Percentiles rank a stretch among this genome's conserved stretches.
These are phyloP conservation scores for Boletellus deceptivus DNA, from an alignment of 1,284 basidiomycete species.

Conservation along the genomic window DNA sequence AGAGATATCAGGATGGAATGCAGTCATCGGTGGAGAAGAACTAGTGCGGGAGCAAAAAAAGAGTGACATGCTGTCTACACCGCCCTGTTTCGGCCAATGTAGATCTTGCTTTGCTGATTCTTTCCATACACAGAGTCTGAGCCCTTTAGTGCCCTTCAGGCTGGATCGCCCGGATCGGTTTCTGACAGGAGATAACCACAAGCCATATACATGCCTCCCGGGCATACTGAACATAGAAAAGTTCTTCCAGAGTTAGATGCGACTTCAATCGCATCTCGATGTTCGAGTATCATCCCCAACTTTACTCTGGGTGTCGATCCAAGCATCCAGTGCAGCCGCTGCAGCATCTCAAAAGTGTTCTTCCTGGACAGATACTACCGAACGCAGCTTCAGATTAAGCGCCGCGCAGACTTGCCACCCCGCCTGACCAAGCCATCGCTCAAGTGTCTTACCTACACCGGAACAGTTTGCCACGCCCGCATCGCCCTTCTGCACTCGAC, in stretches of 20 bases:
- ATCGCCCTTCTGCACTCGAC: slow-evolving; percentile 31
- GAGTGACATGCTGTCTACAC: slow-evolving; percentile 15
- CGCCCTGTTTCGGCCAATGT: slow-evolving; percentile 4
- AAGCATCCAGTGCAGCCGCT: not conserved
- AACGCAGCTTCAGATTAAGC: slow-evolving; percentile 34
- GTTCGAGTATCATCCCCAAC: not conserved
- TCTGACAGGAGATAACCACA: slow-evolving; percentile 14
- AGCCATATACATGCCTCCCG: slow-evolving; percentile 21
- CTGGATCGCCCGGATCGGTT: slow-evolving; percentile 2
- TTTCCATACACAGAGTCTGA: slow-evolving; percentile 1
- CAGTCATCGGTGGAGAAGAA: not conserved
- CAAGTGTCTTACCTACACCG: slow-evolving; percentile 21
- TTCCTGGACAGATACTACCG: slow-evolving; percentile 25
- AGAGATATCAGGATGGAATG: slow-evolving; percentile 32
- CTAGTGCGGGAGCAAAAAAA: not conserved
- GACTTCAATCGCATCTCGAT: slow-evolving; percentile 18
- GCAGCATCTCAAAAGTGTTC: slow-evolving; percentile 17
- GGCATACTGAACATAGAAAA: slow-evolving; percentile 28
- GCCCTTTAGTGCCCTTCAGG: slow-evolving; percentile 2
- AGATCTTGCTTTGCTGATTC: slow-evolving; percentile 8
- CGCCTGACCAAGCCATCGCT: slow-evolving; percentile 31
- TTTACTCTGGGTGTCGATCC: not conserved
- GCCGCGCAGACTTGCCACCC: slow-evolving; percentile 30
- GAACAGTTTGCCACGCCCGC: slow-evolving; percentile 31
- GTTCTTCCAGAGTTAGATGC: slow-evolving; percentile 28